phyloP scores from a whole-genome alignment of 257 asterid genomes.

The Solanum clarkiae region DNA sequence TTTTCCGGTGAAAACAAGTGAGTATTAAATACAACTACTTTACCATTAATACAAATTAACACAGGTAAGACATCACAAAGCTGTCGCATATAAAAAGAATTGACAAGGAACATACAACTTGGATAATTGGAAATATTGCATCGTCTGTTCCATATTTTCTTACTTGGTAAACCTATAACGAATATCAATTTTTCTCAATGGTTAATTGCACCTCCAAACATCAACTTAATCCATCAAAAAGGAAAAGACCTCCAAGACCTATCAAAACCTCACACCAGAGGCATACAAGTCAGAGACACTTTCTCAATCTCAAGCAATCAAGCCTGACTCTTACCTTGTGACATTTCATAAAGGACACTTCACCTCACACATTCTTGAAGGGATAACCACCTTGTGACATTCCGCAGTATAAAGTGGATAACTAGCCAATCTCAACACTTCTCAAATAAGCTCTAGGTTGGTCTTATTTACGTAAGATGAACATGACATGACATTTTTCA shows the following conservation, averaged over 20 bases:
- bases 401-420: not conserved
- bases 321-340: not conserved
- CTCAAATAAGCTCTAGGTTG: not conserved
- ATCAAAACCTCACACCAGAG: not conserved
- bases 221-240: not conserved
- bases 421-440: not conserved
- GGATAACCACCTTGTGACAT: not conserved
- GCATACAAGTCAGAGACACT: not conserved
- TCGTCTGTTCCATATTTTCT: not conserved
- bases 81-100: not conserved
- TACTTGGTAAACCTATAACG: not conserved
- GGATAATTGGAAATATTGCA: not conserved
- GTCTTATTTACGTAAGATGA: not conserved
- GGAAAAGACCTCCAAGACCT: not conserved
- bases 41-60: not conserved
- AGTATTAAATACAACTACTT: not conserved
- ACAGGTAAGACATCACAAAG: not conserved
- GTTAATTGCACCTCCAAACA: not conserved
- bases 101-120: not conserved
- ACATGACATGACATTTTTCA: not conserved
- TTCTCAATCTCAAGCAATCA: not conserved
- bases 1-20: not conserved
- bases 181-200: not conserved
- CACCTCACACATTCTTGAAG: not conserved
- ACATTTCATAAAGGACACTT: not conserved